These are phyloP conservation scores for Yamadazyma aaseri DNA, from an alignment of 1,139 yeast species.

Conservation along the genomic window DNA sequence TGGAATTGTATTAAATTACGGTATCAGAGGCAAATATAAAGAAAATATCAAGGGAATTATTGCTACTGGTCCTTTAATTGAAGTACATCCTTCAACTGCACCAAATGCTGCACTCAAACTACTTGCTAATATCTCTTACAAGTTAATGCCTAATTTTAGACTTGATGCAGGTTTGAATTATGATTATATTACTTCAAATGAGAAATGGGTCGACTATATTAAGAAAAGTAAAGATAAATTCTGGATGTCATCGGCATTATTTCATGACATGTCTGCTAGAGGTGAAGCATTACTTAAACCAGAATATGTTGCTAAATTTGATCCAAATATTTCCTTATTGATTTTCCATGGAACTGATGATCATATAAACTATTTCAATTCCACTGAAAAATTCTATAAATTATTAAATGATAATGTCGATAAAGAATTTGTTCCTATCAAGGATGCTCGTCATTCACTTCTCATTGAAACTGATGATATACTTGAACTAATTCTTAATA, in stretches of 20 bases:
- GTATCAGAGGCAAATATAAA: constrained; percentile 59
- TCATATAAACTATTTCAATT: constrained; percentile 54
- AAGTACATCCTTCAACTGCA: constrained; percentile 54
- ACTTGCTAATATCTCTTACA: constrained; percentile 49
- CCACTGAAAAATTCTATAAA: constrained; percentile 47
- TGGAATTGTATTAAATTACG: constrained; percentile 74
- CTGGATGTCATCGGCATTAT: constrained; percentile 39
- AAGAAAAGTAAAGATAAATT: constrained; percentile 36
- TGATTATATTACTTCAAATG: constrained; percentile 57
- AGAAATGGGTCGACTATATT: constrained; percentile 46
- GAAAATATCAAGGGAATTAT: constrained; percentile 55
- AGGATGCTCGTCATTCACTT: constrained; percentile 45
- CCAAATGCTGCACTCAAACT: constrained; percentile 52
- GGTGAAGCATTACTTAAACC: constrained; percentile 53
- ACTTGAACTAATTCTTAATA: constrained; percentile 24
- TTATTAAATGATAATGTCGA: constrained; percentile 31
- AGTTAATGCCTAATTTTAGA: constrained; percentile 50
- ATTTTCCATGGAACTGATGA: constrained; percentile 46
- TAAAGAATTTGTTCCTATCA: constrained; percentile 25
- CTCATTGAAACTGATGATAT: constrained; percentile 43
- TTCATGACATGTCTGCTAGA: constrained; percentile 65
- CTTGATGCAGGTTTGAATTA: constrained; percentile 56
- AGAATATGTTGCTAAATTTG: constrained; percentile 41
- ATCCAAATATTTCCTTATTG: constrained; percentile 44
- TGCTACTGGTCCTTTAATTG: constrained; percentile 67